Percentiles rank a stretch among this genome's conserved stretches.
These are phyloP conservation scores for Pseudopithomyces chartarum DNA, from an alignment of 2,329 filamentous ascomycete species.

Conservation along the genomic window DNA sequence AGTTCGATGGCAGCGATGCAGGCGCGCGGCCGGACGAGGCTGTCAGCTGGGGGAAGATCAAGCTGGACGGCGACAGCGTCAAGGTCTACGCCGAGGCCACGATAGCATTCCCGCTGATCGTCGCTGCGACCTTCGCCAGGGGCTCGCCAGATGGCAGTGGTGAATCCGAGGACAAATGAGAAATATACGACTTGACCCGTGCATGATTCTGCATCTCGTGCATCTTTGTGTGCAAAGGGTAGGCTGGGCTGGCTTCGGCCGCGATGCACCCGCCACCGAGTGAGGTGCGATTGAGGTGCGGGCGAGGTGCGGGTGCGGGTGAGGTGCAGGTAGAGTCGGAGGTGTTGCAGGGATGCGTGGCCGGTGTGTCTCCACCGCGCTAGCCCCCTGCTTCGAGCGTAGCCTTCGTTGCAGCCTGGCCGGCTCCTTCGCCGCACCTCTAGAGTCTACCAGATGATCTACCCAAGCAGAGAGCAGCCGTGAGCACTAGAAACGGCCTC, in stretches of 20 bases:
- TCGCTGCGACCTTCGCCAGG: constrained; percentile 68
- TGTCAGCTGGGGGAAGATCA: constrained; percentile 99
- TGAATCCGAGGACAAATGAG: background rate
- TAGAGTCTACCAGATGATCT: too few relatives aligned
- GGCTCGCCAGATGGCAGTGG: background rate
- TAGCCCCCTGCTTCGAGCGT: background rate
- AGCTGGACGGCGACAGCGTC: constrained; percentile 81
- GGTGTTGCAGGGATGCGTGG: constrained; percentile 7
- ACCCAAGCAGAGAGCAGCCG: too few relatives aligned
- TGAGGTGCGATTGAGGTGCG: constrained; percentile 1
- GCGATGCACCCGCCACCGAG: background rate
- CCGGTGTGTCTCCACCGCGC: constrained; percentile 1
- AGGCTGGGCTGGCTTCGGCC: background rate
- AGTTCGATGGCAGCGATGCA: constrained; percentile 97
- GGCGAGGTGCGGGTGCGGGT: constrained; percentile 3
- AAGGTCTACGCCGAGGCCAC: constrained; percentile 78
- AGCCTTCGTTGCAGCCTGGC: constrained; percentile 7
- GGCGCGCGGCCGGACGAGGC: constrained; percentile 95
- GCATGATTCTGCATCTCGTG: background rate
- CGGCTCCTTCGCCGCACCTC: background rate
- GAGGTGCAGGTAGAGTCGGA: constrained; percentile 9
- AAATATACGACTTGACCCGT: background rate
- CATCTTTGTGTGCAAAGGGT: background rate
- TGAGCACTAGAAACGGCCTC: too few relatives aligned
- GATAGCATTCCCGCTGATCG: constrained; percentile 69